Conservation (phyloP, 352 stramenopile genomes). For the Pythium angustatum region DNA sequence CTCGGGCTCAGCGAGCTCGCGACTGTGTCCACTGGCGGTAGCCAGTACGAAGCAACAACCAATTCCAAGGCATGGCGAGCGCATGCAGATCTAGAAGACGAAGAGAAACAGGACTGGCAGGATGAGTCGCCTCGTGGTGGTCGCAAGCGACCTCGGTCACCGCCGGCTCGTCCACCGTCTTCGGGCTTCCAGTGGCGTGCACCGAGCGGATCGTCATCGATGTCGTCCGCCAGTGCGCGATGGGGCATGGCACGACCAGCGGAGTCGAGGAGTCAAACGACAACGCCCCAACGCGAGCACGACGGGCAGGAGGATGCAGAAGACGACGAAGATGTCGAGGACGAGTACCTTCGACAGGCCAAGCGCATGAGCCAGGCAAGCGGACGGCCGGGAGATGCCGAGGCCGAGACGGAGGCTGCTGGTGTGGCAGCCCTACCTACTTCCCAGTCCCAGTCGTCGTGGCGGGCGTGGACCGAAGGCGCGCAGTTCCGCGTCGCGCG, state of each 20-base stretch:
- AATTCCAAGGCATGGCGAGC: neutral
- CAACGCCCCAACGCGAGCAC: neutral
- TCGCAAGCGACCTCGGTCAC: constrained; percentile 11
- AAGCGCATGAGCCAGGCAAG: constrained; percentile 20
- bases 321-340: constrained; percentile 15
- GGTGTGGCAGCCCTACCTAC: neutral
- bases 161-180: neutral
- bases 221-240: constrained; percentile 3
- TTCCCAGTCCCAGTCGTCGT: constrained; percentile 4
- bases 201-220: neutral
- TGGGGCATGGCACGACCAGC: constrained; percentile 12
- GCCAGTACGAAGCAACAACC: neutral
- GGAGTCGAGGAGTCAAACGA: too few species aligned
- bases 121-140: neutral
- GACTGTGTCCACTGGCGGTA: constrained; percentile 23
- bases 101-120: constrained; percentile 8
- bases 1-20: constrained; percentile 60
- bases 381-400: neutral
- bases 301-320: neutral
- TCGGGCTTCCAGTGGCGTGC: constrained; percentile 10
- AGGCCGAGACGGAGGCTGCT: neutral
- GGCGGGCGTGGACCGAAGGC: constrained; percentile 10
- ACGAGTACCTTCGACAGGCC: constrained; percentile 22
- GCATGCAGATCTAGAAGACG: constrained; percentile 3
- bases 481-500: constrained; percentile 16